Percentiles rank a stretch among this genome's conserved stretches.
phyloP scores from a whole-genome alignment of 495 filamentous ascomycete genomes.

The Acidiella bohemica region DNA sequence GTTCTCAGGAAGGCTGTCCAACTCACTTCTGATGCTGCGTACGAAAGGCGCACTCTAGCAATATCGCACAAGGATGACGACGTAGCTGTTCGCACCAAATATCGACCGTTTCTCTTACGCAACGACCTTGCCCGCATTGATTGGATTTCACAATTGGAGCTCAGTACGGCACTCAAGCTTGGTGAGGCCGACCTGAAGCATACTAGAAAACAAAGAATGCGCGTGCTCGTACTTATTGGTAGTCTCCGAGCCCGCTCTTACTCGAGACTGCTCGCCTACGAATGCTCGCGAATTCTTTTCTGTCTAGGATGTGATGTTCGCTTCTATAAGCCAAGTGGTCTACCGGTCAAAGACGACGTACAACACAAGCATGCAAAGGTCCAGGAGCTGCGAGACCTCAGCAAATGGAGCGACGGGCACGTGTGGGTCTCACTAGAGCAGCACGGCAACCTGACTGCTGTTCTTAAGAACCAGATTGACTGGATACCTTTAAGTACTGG shows the following conservation, averaged over 20 bases:
- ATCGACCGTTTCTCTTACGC: constrained; percentile 44
- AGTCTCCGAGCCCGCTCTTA: constrained; percentile 44
- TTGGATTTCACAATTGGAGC: constrained; percentile 44
- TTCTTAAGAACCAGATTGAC: too few species aligned
- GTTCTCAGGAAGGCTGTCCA: not conserved
- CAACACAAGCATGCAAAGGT: not conserved
- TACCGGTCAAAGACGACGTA: not conserved
- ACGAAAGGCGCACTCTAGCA: not conserved
- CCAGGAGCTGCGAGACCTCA: too few species aligned
- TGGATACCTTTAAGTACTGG: too few species aligned
- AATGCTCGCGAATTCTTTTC: constrained; percentile 25
- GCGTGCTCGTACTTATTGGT: constrained; percentile 49
- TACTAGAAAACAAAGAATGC: constrained; percentile 16
- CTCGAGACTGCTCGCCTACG: constrained; percentile 45
- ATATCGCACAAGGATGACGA: constrained; percentile 15
- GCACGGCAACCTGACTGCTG: too few species aligned
- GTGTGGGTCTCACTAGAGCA: too few species aligned
- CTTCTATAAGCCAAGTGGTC: not conserved
- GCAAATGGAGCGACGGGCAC: too few species aligned
- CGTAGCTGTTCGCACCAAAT: constrained; percentile 34
- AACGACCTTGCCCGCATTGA: constrained; percentile 29
- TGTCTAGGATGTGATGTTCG: not conserved
- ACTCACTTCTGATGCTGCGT: not conserved
- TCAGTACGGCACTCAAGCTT: constrained; percentile 39
- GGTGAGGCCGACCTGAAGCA: constrained; percentile 32